Evolutionary conservation across 495 filamentous ascomycete species (phyloP), one percentile per base, ranked within the genome.

Genomic region (Wilcoxina mikolae): DNA sequence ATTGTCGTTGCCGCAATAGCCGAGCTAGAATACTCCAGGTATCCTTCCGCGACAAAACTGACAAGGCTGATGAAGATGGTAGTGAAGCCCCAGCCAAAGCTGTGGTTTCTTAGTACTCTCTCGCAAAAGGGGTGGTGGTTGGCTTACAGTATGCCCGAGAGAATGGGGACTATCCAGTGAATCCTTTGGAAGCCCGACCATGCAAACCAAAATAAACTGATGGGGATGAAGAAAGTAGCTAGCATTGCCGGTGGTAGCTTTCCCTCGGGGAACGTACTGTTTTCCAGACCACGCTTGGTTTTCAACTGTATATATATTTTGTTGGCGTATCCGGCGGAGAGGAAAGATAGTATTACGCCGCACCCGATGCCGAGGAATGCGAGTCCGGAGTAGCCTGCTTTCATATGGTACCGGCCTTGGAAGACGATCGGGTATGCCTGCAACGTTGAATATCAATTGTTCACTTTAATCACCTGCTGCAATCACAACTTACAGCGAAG

Each of bases 1-100:
- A 95, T 87, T 0, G 87, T 91, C 66, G 94, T 94, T 11, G 82
- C 88, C 4, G 88, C 88, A 45, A 95, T 85, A 24, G 87, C 85
- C 2, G 85, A 90, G 23, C 87, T 85, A 11, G 87, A 86, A 26
- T 58, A 61, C 31, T 62, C 54, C 10, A 28, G 12, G 68, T 72
- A 35, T 73, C 87, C 78, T 61, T 93, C 87, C 51, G 93, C 83
- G 29, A 94, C 73, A 65, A 93, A 94, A 67, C 90, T 91, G 53
- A 93, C 74, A 3, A 81, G 70, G 67, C 88, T 85, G 12, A 94
- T 74, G 74, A 93, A 94, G 66, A 94, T 90, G 45, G 79, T 74
- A 62, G 87, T 72, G 1, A 94, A 71, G 3, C 77, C 75, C 49
- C 78, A 76, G n/a, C 76, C 77, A n/a, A 70, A 73, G n/a, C 43